Conservation (phyloP, 176 grass and related monocot species). For the Guadua angustifolia region DNA sequence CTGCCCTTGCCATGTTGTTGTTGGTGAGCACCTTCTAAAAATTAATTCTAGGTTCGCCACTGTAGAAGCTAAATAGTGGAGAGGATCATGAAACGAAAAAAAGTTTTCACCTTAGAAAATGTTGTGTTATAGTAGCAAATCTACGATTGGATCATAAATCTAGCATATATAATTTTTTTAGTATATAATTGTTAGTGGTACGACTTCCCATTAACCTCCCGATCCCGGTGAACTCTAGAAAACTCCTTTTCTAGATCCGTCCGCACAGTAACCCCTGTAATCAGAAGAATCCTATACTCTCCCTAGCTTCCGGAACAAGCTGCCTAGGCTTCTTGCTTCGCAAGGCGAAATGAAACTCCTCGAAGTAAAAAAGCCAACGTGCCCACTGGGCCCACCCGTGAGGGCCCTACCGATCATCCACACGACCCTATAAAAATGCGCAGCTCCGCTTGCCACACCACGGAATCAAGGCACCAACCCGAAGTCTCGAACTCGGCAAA, state of each 20-base stretch:
- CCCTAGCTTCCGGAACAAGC: not conserved
- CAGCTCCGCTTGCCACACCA: constrained; percentile 33
- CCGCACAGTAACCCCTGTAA: not conserved
- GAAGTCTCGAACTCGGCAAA: not conserved
- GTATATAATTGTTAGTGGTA: too few relatives aligned
- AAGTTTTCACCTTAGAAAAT: not conserved
- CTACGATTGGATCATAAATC: too few relatives aligned
- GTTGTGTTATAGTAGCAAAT: too few relatives aligned
- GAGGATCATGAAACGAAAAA: constrained; percentile 2
- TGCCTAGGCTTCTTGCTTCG: not conserved
- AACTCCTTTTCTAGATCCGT: too few relatives aligned
- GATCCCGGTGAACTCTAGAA: too few relatives aligned
- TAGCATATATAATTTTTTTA: too few relatives aligned
- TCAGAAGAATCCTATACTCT: not conserved
- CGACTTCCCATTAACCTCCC: too few relatives aligned
- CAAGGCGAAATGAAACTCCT: not conserved
- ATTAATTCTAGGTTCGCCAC: too few relatives aligned
- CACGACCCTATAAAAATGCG: constrained; percentile 38
- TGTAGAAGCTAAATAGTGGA: too few relatives aligned
- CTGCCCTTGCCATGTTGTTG: too few relatives aligned
- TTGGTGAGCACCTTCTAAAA: too few relatives aligned
- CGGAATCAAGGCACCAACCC: not conserved
- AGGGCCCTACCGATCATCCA: constrained; percentile 26
- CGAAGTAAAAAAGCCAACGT: not conserved
- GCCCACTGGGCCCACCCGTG: constrained; percentile 45